A percentile compares a stretch with the other conserved stretches of the same genome.
phyloP scores from a whole-genome alignment of 1,139 yeast genomes.

The Lodderomyces metapsilosis region DNA sequence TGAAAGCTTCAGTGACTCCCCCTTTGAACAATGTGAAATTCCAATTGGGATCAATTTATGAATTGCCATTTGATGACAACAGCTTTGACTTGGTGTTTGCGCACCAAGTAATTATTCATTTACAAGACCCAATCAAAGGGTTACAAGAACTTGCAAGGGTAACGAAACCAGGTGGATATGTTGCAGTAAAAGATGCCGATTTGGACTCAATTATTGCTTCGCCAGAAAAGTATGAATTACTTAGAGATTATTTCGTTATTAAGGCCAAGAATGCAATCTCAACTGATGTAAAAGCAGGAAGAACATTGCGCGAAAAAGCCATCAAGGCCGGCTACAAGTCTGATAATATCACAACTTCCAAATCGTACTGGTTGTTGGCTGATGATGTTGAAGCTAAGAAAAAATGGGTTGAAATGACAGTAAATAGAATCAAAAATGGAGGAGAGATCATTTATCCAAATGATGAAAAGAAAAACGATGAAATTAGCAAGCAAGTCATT shows the following conservation, averaged over 20 bases:
- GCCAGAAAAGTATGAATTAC: constrained; percentile 20
- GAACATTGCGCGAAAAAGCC: constrained; percentile 18
- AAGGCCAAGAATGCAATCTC: constrained; percentile 13
- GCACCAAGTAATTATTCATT: constrained; percentile 40
- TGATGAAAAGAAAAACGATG: constrained; percentile 13
- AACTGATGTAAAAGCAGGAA: constrained; percentile 19
- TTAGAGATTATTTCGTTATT: constrained; percentile 12
- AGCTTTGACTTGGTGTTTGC: constrained; percentile 38
- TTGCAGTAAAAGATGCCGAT: constrained; percentile 36
- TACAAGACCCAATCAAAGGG: constrained; percentile 29
- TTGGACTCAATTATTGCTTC: constrained; percentile 17
- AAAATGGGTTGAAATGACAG: constrained; percentile 13
- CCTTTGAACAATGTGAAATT: constrained; percentile 24
- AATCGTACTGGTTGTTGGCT: constrained; percentile 18
- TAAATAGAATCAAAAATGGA: constrained; percentile 15
- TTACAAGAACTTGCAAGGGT: constrained; percentile 35
- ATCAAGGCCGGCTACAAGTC: constrained; percentile 21
- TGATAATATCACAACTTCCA: constrained; percentile 12
- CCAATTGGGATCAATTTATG: constrained; percentile 28
- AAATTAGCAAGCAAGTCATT: constrained; percentile 8
- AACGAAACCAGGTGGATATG: constrained; percentile 36
- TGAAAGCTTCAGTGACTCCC: constrained; percentile 14
- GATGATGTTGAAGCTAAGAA: constrained; percentile 10
- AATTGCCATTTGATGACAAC: constrained; percentile 33
- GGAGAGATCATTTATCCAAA: constrained; percentile 13